phyloP scores from a whole-genome alignment of 805 yeast species.

The Vanderwaltozyma yarrowii region DNA sequence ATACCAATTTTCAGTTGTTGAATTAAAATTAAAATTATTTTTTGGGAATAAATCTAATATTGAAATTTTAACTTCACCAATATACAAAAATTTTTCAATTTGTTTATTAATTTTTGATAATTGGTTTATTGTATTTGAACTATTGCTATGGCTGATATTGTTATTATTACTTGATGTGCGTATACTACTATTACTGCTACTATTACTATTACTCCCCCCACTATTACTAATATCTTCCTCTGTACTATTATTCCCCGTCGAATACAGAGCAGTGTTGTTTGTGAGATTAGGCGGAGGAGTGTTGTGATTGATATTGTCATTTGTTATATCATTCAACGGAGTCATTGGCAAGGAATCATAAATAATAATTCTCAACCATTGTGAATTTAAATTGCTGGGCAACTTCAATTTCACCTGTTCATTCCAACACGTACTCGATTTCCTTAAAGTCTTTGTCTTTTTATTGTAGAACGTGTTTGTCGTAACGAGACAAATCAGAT shows the following conservation, averaged over 20 bases:
- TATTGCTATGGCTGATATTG: not conserved
- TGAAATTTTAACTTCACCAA: constrained; percentile 25
- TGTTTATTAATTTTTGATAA: not conserved
- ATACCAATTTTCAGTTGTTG: constrained; percentile 18
- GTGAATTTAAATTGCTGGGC: constrained; percentile 20
- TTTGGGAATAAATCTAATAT: constrained; percentile 20
- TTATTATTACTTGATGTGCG: not conserved
- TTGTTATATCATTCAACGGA: constrained; percentile 3
- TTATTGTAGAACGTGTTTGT: constrained; percentile 18
- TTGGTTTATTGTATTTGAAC: not conserved
- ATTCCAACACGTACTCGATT: constrained; percentile 19
- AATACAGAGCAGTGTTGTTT: too few species aligned
- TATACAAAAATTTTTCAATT: constrained; percentile 14
- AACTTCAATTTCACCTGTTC: constrained; percentile 20
- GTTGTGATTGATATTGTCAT: not conserved
- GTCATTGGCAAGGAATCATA: constrained; percentile 20
- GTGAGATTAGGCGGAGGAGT: too few species aligned
- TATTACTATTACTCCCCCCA: not conserved
- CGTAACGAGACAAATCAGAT: constrained; percentile 23
- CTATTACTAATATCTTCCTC: too few species aligned
- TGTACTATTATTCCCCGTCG: too few species aligned
- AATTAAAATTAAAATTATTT: constrained; percentile 12
- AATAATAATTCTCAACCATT: constrained; percentile 21
- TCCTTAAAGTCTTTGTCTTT: constrained; percentile 16
- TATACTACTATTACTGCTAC: not conserved